Conservation (phyloP, 805 yeast species). For the Ogataea naganishii region DNA sequence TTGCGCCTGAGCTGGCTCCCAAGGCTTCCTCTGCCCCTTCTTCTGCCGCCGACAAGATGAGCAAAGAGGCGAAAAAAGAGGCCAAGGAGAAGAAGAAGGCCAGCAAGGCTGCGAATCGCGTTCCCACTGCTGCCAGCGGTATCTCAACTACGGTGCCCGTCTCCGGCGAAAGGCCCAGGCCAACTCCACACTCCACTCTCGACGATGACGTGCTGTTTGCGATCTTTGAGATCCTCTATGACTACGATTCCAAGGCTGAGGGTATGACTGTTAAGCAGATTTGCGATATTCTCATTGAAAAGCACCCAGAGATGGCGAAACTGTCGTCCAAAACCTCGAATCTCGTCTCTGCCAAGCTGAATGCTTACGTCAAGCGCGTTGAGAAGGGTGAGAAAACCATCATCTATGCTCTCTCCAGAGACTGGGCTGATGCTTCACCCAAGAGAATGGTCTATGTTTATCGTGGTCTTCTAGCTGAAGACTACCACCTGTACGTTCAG, state of each 20-base stretch:
- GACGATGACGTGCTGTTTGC: slow-evolving; percentile 74
- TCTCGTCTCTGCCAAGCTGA: slow-evolving; percentile 71
- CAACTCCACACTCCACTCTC: slow-evolving; percentile 55
- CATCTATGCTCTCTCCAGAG: slow-evolving; percentile 69
- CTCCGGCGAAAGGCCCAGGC: slow-evolving; percentile 67
- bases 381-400: slow-evolving; percentile 74
- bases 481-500: slow-evolving; percentile 64
- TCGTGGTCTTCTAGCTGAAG: slow-evolving; percentile 69
- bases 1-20: slow-evolving; percentile 5
- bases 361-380: slow-evolving; percentile 78
- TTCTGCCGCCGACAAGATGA: slow-evolving; percentile 3
- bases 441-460: slow-evolving; percentile 84
- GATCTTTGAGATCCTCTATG: slow-evolving; percentile 63
- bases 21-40: slow-evolving; percentile 4
- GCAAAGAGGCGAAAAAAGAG: slow-evolving; percentile 14
- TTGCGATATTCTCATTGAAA: slow-evolving; percentile 64
- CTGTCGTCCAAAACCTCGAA: slow-evolving; percentile 75
- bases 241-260: slow-evolving; percentile 54
- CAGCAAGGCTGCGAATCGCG: slow-evolving; percentile 23
- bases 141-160: slow-evolving; percentile 75
- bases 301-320: slow-evolving; percentile 80
- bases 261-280: slow-evolving; percentile 91
- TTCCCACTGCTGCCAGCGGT: slow-evolving; percentile 55
- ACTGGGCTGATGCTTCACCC: slow-evolving; percentile 88
- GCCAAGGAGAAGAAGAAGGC: slow-evolving; percentile 19